These are phyloP conservation scores for Macrolepiota dolichaula DNA, from an alignment of 768 basidiomycete species.

Conservation along the genomic window DNA sequence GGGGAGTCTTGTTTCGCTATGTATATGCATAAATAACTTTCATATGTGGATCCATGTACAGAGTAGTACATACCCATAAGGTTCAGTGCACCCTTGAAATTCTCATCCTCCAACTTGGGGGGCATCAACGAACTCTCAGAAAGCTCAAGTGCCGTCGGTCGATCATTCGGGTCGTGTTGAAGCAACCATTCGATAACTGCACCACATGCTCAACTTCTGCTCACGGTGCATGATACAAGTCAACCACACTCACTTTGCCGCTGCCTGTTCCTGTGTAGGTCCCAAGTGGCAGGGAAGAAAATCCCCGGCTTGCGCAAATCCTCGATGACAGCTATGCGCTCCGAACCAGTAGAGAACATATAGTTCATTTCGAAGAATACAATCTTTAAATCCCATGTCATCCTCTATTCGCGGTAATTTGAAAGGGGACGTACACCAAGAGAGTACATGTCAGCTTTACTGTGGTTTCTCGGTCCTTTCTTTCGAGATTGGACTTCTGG, in stretches of 20 bases:
- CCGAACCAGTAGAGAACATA: slow-evolving; percentile 73
- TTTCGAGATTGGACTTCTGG: slow-evolving; percentile 77
- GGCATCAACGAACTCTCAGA: slow-evolving; percentile 79
- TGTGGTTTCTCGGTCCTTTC: slow-evolving; percentile 69
- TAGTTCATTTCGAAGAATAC: slow-evolving; percentile 99
- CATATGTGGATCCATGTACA: background rate
- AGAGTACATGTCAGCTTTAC: slow-evolving; percentile 93
- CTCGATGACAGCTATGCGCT: slow-evolving; percentile 82
- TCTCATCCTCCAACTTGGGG: slow-evolving; percentile 75
- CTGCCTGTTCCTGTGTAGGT: slow-evolving; percentile 53
- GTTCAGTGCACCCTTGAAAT: slow-evolving; percentile 74
- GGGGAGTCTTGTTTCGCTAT: slow-evolving; percentile 77
- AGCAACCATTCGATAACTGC: slow-evolving; percentile 79
- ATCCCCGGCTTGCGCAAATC: slow-evolving; percentile 70
- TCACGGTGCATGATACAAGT: background rate
- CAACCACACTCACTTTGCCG: slow-evolving; percentile 54
- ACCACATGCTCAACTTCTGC: background rate
- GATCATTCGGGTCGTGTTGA: slow-evolving; percentile 72
- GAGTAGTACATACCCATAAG: slow-evolving; percentile 58
- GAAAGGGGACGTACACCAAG: slow-evolving; percentile 60
- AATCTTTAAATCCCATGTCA: slow-evolving; percentile 45
- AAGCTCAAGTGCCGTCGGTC: slow-evolving; percentile 82
- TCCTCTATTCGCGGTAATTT: background rate
- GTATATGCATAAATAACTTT: background rate
- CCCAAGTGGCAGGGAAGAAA: slow-evolving; percentile 78